phyloP scores from a whole-genome alignment of 169 alveolate species.

The Fabrea salina region DNA sequence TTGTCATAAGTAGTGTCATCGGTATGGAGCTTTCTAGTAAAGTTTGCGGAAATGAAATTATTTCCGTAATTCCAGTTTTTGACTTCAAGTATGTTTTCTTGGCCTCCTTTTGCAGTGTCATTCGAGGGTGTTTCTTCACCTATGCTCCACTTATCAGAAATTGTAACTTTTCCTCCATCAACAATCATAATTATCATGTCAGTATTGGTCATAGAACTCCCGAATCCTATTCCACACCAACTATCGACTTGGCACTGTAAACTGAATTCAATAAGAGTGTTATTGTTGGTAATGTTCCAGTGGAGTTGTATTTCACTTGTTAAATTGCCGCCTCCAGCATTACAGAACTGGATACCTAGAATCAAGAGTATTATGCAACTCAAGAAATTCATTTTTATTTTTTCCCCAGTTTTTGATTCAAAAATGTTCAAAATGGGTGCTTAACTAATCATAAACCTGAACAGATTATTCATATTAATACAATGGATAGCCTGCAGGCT shows the following conservation, averaged over 20 bases:
- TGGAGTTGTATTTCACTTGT: no score
- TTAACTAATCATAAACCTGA: no score
- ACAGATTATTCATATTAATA: no score
- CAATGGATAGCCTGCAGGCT: no score
- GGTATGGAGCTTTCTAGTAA: not conserved
- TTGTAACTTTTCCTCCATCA: not conserved
- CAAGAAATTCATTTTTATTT: no score
- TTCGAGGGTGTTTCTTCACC: not conserved
- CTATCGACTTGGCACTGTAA: not conserved
- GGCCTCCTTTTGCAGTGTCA: not conserved
- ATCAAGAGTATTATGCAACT: no score
- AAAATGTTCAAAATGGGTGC: no score
- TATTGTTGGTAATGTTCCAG: no score
- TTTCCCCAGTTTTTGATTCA: no score
- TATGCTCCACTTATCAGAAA: not conserved
- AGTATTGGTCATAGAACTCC: not conserved
- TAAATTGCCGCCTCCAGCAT: no score
- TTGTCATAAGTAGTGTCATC: not conserved
- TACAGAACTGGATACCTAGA: no score
- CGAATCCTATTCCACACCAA: conserved; percentile 15
- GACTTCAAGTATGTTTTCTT: not conserved
- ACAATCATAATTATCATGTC: not conserved
- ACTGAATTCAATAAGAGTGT: no score
- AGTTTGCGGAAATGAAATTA: not conserved
- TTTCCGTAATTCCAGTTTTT: not conserved